Conservation (phyloP, 495 filamentous ascomycete genomes). For the Penicillium samsonianum region DNA sequence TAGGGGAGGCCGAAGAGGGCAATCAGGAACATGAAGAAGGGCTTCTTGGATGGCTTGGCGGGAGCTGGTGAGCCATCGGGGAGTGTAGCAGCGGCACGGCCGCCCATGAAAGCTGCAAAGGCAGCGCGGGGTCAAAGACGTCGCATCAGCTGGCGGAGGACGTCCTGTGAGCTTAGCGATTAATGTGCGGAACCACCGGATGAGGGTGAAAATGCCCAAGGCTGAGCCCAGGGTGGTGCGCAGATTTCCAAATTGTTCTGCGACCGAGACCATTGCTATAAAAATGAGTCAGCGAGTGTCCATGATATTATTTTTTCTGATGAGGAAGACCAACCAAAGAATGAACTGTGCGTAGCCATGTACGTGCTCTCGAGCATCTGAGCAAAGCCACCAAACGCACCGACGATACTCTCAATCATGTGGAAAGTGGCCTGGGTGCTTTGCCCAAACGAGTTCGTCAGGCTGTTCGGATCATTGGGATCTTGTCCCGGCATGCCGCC, state of each 20-base stretch:
- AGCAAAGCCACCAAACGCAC: constrained; percentile 93
- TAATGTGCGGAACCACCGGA: constrained; percentile 89
- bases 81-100: constrained; percentile 44
- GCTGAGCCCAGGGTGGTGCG: constrained; percentile 94
- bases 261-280: constrained; percentile 94
- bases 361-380: constrained; percentile 99
- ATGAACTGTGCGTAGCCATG: constrained; percentile 99
- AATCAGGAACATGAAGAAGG: constrained; percentile 91
- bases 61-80: constrained; percentile 58
- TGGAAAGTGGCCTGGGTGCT: constrained; percentile 98
- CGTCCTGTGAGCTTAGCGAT: constrained; percentile 94
- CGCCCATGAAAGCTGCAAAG: constrained; percentile 79
- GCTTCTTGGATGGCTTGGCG: constrained; percentile 83
- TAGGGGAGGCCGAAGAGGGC: constrained; percentile 95
- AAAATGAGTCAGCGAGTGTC: constrained; percentile 16
- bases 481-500: constrained; percentile 58
- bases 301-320: not conserved
- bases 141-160: constrained; percentile 82
- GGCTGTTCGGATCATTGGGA: constrained; percentile 88
- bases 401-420: constrained; percentile 97
- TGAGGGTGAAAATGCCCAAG: constrained; percentile 90
- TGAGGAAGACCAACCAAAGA: constrained; percentile 68
- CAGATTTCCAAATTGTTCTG: constrained; percentile 93
- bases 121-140: constrained; percentile 81
- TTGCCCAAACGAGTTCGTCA: constrained; percentile 86